phyloP scores from a whole-genome alignment of 2,329 filamentous ascomycete genomes.

The Nigrograna mackinnonii region DNA sequence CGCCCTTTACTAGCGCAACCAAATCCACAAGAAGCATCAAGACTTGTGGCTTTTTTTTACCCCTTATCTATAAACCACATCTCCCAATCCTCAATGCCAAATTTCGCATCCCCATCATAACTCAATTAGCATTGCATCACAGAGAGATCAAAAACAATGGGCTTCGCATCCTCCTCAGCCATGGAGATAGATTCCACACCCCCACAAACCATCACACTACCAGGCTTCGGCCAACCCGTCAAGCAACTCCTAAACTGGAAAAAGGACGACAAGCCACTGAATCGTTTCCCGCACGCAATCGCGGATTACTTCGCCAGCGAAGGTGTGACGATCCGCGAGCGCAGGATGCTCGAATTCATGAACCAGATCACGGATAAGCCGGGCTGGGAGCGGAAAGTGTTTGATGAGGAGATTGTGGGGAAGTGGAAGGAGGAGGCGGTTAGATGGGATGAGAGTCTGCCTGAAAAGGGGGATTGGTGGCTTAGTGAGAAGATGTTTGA shows the following conservation, averaged over 20 bases:
- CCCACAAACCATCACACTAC: slow-evolving; percentile 22
- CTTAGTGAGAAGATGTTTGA: slow-evolving; percentile 11
- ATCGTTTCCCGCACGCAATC: slow-evolving; percentile 35
- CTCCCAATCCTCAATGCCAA: too few species aligned
- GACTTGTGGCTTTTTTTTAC: too few species aligned
- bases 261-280: background rate
- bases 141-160: too few species aligned
- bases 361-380: slow-evolving; percentile 45
- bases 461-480: background rate
- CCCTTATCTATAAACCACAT: too few species aligned
- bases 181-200: slow-evolving; percentile 2
- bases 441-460: slow-evolving; percentile 7
- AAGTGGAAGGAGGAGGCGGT: slow-evolving; percentile 28
- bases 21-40: too few species aligned
- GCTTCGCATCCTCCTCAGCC: background rate
- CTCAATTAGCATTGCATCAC: too few species aligned
- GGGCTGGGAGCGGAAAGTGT: slow-evolving; percentile 45
- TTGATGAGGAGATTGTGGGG: slow-evolving; percentile 30
- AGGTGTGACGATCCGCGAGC: slow-evolving; percentile 38
- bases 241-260: slow-evolving; percentile 24
- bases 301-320: slow-evolving; percentile 21
- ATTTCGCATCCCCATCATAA: too few species aligned
- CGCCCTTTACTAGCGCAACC: too few species aligned
- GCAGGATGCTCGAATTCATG: slow-evolving; percentile 43
- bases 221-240: slow-evolving; percentile 37